Evolutionary conservation across 176 grass and related monocot genomes (phyloP).

Genomic region (Aegilops tauschii): DNA sequence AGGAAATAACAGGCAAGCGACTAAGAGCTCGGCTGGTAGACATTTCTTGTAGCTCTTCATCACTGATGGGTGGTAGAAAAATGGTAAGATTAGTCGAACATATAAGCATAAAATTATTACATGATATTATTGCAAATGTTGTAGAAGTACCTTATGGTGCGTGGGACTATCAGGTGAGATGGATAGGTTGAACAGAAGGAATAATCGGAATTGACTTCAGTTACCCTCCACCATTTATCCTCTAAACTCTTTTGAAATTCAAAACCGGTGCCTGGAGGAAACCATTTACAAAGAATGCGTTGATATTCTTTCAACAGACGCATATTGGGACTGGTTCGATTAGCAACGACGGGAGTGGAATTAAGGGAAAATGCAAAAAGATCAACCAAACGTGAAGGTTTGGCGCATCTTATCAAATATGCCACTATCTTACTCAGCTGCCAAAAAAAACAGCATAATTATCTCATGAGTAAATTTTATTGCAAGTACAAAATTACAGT

Average conservation of each 20-base stretch:
- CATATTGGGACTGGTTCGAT: slow-evolving; percentile 58
- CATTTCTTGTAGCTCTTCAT: slow-evolving; percentile 85
- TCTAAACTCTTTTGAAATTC: slow-evolving; percentile 36
- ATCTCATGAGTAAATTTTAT: neutral
- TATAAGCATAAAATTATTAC: slow-evolving; percentile 16
- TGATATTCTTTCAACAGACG: slow-evolving; percentile 76
- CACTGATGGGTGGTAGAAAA: slow-evolving; percentile 40
- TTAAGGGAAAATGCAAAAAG: slow-evolving; percentile 58
- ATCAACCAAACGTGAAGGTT: slow-evolving; percentile 63
- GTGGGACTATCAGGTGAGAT: slow-evolving; percentile 67
- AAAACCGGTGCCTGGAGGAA: slow-evolving; percentile 13
- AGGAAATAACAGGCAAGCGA: slow-evolving; percentile 87
- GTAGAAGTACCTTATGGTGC: slow-evolving; percentile 64
- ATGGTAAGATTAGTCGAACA: neutral
- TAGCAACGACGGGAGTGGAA: slow-evolving; percentile 52
- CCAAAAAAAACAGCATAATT: slow-evolving; percentile 22
- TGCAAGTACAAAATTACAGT: neutral
- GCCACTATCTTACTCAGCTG: slow-evolving; percentile 69
- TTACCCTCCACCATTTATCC: slow-evolving; percentile 78
- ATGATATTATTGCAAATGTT: slow-evolving; percentile 1
- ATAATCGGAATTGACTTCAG: slow-evolving; percentile 65
- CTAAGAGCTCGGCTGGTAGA: slow-evolving; percentile 69
- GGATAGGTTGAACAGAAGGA: slow-evolving; percentile 81
- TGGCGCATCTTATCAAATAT: slow-evolving; percentile 60
- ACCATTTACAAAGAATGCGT: slow-evolving; percentile 62